phyloP scores from a whole-genome alignment of 331 rosid species.

The Malus hybrid region DNA sequence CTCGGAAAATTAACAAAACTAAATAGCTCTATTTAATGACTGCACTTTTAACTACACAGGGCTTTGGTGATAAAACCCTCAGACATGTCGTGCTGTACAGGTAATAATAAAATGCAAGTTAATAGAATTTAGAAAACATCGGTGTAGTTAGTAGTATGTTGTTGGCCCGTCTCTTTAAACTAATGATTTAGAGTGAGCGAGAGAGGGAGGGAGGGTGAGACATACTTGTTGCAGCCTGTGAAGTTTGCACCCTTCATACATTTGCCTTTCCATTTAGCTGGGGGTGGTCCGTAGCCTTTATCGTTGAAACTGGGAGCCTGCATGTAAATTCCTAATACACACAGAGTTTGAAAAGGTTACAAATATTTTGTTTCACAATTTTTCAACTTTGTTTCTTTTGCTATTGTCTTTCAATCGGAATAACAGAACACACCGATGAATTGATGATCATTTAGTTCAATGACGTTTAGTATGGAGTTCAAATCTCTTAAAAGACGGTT shows the following conservation, averaged over 20 bases:
- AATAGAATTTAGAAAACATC: no score
- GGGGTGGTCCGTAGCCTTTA: conserved; percentile 58
- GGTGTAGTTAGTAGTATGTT: not conserved
- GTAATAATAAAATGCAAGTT: not conserved
- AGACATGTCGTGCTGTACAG: not conserved
- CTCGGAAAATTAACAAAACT: not conserved
- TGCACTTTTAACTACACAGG: not conserved
- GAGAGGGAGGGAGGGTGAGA: not conserved
- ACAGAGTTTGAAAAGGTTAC: not conserved
- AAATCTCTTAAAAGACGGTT: not conserved
- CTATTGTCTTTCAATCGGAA: not conserved
- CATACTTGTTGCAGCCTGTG: conserved; percentile 62
- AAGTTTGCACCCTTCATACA: conserved; percentile 48
- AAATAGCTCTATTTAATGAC: not conserved
- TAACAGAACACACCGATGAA: not conserved
- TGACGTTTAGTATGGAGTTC: not conserved
- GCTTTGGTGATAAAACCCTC: not conserved
- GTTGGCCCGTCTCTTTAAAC: not conserved
- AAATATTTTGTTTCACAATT: not conserved
- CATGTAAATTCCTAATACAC: conserved; percentile 50
- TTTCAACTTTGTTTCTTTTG: not conserved
- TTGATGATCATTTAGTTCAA: not conserved
- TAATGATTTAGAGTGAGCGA: not conserved
- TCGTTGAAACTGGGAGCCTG: conserved; percentile 64
- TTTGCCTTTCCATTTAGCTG: conserved; percentile 65